phyloP scores from a whole-genome alignment of 192 early-diverging fungal genomes.

The Mycoemilia scoparia region DNA sequence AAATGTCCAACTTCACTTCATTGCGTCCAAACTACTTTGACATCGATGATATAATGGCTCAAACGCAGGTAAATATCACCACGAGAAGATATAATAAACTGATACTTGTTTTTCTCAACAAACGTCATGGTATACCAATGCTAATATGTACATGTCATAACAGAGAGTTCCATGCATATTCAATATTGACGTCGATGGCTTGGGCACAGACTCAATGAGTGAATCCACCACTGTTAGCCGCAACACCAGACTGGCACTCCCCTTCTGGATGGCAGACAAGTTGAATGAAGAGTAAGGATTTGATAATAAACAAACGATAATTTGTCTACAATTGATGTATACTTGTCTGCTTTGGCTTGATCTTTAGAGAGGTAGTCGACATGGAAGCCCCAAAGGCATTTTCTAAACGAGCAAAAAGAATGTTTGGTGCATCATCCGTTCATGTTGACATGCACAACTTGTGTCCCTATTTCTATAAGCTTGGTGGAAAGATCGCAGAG shows the following conservation, averaged over 20 bases:
- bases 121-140: too few species aligned
- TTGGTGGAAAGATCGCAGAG: constrained; percentile 24
- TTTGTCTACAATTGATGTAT: too few species aligned
- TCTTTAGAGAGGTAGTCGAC: too few species aligned
- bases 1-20: too few species aligned
- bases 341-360: too few species aligned
- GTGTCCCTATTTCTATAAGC: constrained; percentile 26
- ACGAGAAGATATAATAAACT: too few species aligned
- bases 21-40: constrained; percentile 31
- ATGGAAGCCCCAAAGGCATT: constrained; percentile 26
- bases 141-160: too few species aligned
- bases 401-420: constrained; percentile 25
- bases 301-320: too few species aligned
- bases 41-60: constrained; percentile 29
- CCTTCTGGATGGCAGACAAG: constrained; percentile 32
- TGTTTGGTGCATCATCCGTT: constrained; percentile 28
- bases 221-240: constrained; percentile 25
- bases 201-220: constrained; percentile 22
- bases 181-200: constrained; percentile 24
- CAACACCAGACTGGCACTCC: constrained; percentile 25
- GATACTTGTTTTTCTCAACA: too few species aligned
- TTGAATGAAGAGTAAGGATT: constrained; percentile 29
- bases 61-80: too few species aligned
- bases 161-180: constrained; percentile 28
- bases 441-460: constrained; percentile 24